Percentiles rank a stretch among this genome's conserved stretches.
These are phyloP conservation scores for Pulveroboletus sp. DNA, from an alignment of 768 basidiomycete genomes.

Conservation along the genomic window DNA sequence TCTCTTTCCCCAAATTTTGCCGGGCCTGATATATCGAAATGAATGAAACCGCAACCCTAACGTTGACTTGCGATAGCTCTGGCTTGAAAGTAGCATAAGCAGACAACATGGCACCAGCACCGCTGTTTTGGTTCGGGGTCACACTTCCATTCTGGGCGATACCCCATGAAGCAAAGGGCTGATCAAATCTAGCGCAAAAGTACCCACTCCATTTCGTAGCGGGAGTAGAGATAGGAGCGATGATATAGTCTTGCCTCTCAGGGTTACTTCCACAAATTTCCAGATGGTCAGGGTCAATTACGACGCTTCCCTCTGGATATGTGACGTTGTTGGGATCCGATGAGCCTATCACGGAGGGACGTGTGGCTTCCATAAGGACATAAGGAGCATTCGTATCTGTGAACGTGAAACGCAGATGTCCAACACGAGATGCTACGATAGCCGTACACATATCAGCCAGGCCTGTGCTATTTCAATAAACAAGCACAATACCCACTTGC, in stretches of 20 bases:
- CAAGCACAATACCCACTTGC: constrained; percentile 47
- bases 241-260: constrained; percentile 71
- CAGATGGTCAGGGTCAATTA: constrained; percentile 38
- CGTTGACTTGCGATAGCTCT: constrained; percentile 38
- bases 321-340: constrained; percentile 46
- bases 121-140: constrained; percentile 24
- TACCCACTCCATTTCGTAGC: constrained; percentile 38
- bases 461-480: not conserved
- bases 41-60: constrained; percentile 70
- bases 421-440: constrained; percentile 64
- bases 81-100: constrained; percentile 49
- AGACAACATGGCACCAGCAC: constrained; percentile 45
- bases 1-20: constrained; percentile 47
- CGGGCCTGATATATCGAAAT: constrained; percentile 69
- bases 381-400: constrained; percentile 45
- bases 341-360: constrained; percentile 58
- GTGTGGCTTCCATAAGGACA: constrained; percentile 64
- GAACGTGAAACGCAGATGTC: constrained; percentile 73
- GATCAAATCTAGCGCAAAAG: constrained; percentile 60
- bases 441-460: constrained; percentile 1
- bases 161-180: constrained; percentile 45
- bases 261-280: constrained; percentile 65
- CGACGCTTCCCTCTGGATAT: constrained; percentile 51
- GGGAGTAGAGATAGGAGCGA: constrained; percentile 52
- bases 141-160: constrained; percentile 45